These are phyloP conservation scores for Xylariaceae sp. DNA, from an alignment of 2,329 filamentous ascomycete genomes.

Conservation along the genomic window DNA sequence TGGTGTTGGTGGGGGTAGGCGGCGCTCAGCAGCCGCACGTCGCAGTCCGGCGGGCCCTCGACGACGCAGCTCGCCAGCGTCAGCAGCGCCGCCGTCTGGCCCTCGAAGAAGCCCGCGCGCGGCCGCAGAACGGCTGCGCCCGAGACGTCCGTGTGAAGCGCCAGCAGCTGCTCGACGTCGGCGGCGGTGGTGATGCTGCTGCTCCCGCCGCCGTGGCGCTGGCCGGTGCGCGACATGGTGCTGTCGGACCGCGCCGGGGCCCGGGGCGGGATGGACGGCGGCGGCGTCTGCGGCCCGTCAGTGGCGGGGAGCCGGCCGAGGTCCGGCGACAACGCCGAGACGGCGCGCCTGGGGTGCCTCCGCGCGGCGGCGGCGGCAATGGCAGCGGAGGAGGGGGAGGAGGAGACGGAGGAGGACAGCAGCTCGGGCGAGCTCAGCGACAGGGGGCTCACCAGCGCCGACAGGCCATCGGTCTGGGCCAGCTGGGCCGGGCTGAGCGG, in stretches of 20 bases:
- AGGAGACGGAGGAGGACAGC: not conserved
- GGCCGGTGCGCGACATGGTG: constrained; percentile 13
- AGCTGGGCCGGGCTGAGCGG: constrained; percentile 18
- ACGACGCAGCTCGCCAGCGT: constrained; percentile 28
- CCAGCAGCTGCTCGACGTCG: constrained; percentile 33
- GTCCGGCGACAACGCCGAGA: too few species aligned
- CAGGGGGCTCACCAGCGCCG: constrained; percentile 15
- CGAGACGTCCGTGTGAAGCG: constrained; percentile 31
- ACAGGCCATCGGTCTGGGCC: constrained; percentile 4
- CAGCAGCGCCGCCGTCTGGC: constrained; percentile 40
- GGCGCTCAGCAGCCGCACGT: constrained; percentile 33
- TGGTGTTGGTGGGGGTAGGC: too few species aligned
- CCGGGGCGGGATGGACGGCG: constrained; percentile 17
- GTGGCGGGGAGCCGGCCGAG: too few species aligned
- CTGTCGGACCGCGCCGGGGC: constrained; percentile 7
- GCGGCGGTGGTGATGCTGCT: too few species aligned
- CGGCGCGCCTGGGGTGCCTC: too few species aligned
- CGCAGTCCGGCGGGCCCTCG: constrained; percentile 20
- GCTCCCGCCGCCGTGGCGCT: too few species aligned
- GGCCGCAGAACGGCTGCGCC: constrained; percentile 37
- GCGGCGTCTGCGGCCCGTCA: too few species aligned
- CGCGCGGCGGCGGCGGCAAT: not conserved
- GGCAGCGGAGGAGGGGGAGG: not conserved
- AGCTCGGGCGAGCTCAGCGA: constrained; percentile 13
- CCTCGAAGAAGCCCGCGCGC: constrained; percentile 43